A percentile compares a stretch with the other conserved stretches of the same genome.
phyloP scores from a whole-genome alignment of 1,284 basidiomycete genomes.

The Irpex rosettiformis region DNA sequence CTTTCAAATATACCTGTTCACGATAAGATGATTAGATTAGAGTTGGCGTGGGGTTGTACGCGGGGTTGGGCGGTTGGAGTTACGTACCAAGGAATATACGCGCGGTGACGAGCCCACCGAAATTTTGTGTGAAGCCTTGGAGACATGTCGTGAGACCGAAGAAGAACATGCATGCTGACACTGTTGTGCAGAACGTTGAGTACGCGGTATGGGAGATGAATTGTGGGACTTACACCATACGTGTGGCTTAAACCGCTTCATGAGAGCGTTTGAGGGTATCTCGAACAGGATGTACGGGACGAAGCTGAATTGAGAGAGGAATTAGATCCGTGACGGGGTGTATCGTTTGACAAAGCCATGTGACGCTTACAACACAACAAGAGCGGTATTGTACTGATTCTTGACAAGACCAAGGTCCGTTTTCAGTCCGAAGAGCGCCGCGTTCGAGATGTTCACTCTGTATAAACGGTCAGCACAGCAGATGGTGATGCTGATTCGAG shows the following conservation, averaged over 20 bases:
- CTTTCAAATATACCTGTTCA: conserved; percentile 24
- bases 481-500: not conserved
- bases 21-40: not conserved
- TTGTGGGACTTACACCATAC: conserved; percentile 25
- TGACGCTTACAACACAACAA: conserved; percentile 32
- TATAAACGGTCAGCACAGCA: not conserved
- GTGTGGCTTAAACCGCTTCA: conserved; percentile 31
- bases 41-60: conserved; percentile 1
- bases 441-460: conserved; percentile 32
- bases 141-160: conserved; percentile 33
- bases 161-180: conserved; percentile 30
- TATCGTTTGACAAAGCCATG: too few species aligned
- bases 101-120: conserved; percentile 32
- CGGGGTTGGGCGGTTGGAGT: not conserved
- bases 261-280: conserved; percentile 29
- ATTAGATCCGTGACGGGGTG: not conserved
- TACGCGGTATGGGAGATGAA: not conserved
- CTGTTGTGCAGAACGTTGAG: conserved; percentile 11
- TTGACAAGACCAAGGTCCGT: conserved; percentile 26
- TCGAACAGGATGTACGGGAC: conserved; percentile 31
- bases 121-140: conserved; percentile 33
- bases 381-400: conserved; percentile 28
- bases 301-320: conserved; percentile 20
- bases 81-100: conserved; percentile 36
- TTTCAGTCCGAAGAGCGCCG: conserved; percentile 27